Evolutionary conservation across 305 asterid genomes (phyloP), one percentile per base, ranked within the genome.

Genomic region (Petunia hybrid): DNA sequence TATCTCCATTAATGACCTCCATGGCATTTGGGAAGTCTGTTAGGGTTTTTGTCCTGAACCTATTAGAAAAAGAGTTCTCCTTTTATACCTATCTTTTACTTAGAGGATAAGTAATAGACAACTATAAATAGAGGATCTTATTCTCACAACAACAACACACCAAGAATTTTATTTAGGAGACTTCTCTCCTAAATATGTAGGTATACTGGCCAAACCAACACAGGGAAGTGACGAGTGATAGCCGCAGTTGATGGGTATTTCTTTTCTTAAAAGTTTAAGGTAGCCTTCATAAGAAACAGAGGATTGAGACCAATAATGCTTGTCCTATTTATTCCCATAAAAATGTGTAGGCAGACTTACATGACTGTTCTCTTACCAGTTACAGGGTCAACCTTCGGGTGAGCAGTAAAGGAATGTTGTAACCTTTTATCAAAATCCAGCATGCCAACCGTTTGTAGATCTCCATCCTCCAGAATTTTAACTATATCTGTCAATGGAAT

Each of bases 401-500:
- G 99, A 84, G 99, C 99, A 84, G 97, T 94, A 76, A 96, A 96
- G 80, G 97, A 57, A 87, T 94, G 99, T 8, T 89, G 59, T 86
- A 96, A 88, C 84, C 97, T 88, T 86, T 90, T 92, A 89, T 96
- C 97, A 53, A 94, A 96, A 84, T 96, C 99, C 89, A 96, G 85
- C 92, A 96, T 69, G 83, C 99, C 98, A 83, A 96, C 83, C 4
- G 99, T 96, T 88, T 96, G 95, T 46, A 96, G 87, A 81, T 96
- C 99, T 83, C 99, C 99, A 89, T 96, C 99, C 87, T 94, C 98
- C 89, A 96, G 82, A 83, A 96, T 95, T 87, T 89, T 94, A 77
- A 96, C 83, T 43, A 88, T 98, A 91, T 96, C 99, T 96, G 85
- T 46, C 78, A 77, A 81, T 46, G 31, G 65, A 61, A 79, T 35